Evolutionary conservation across 257 asterid genomes (phyloP), one percentile per base, ranked within the genome.

Genomic region (Solanum raphanifolium): DNA sequence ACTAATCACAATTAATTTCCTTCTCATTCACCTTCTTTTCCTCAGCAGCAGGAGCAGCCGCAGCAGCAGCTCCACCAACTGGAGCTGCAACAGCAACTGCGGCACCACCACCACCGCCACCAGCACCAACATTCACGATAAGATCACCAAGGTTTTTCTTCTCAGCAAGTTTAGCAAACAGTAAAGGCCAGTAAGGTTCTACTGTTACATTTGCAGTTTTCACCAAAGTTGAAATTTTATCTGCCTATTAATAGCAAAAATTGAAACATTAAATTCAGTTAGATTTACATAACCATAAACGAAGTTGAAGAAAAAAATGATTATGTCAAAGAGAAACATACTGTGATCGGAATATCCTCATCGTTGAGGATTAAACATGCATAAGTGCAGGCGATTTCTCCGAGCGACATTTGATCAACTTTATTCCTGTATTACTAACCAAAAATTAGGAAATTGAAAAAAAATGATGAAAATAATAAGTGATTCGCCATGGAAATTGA

Each of bases 141-240:
- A 95, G 95, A 86, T 95, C 96, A 46, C 88, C 94, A 9, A 95
- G 62, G 72, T 91, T 95, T 87, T 76, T 93, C 92, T 94, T 94
- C 92, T 93, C 96, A 88, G 93, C 90, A 12, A 95, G 96, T 93
- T 92, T 94, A 3, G 95, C 93, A 71, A 94, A 92, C 25, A 95
- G 91, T 85, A 93, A 90, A 35, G 95, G 95, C 98, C 98, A 95
- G 83, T 95, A 94, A 7, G 98, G 94, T 52, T 95, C 98, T 23
- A 93, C 93, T 25, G 91, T 88, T 90, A 95, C 46, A 89, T 92
- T 90, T 5, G 96, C 98, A 8, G 95, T 93, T 89, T 93, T 89
- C 69, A 92, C 88, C 46, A 94, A 58, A 5, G 93, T 55, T 13
- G 93, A 87, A 20, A 95, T 92, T 81, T 95, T 95, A 90, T 95